Evolutionary conservation across 371 early-diverging fungal genomes (phyloP).

Genomic region (Lichtheimia corymbifera): DNA sequence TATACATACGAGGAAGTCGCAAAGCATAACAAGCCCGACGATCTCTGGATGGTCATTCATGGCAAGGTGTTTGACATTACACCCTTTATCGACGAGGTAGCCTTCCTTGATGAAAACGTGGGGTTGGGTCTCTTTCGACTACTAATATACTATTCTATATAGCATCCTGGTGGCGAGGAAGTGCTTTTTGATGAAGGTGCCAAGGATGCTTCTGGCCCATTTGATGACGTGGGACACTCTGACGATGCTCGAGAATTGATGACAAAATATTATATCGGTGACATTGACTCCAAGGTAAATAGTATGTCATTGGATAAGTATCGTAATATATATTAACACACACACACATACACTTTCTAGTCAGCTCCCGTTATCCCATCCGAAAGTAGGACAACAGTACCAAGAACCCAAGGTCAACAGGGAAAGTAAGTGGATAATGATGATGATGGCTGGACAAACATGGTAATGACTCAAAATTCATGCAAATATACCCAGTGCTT

Average conservation of each 20-base stretch:
- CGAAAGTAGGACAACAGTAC: too few species aligned
- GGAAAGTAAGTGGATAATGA: too few species aligned
- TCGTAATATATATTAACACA: too few species aligned
- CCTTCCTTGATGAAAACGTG: too few species aligned
- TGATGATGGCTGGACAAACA: too few species aligned
- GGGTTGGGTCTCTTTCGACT: not conserved
- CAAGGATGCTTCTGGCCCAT: slow-evolving; percentile 88
- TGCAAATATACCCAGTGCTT: too few species aligned
- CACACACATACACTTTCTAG: too few species aligned
- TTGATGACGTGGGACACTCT: slow-evolving; percentile 95
- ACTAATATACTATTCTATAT: slow-evolving; percentile 3
- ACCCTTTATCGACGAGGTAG: slow-evolving; percentile 71
- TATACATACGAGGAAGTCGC: slow-evolving; percentile 58
- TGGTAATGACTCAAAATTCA: too few species aligned
- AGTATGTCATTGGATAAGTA: too few species aligned
- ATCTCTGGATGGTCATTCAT: slow-evolving; percentile 75
- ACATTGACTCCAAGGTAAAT: slow-evolving; percentile 46
- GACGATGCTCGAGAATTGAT: slow-evolving; percentile 89
- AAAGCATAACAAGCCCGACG: slow-evolving; percentile 49
- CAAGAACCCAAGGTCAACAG: too few species aligned
- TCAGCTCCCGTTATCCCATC: too few species aligned
- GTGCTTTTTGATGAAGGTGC: slow-evolving; percentile 81
- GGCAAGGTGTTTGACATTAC: slow-evolving; percentile 86
- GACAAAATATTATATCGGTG: slow-evolving; percentile 70
- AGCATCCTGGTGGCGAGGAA: slow-evolving; percentile 86